These are phyloP conservation scores for Agrostemma githago DNA, from an alignment of 148 eudicot genomes.

Conservation along the genomic window DNA sequence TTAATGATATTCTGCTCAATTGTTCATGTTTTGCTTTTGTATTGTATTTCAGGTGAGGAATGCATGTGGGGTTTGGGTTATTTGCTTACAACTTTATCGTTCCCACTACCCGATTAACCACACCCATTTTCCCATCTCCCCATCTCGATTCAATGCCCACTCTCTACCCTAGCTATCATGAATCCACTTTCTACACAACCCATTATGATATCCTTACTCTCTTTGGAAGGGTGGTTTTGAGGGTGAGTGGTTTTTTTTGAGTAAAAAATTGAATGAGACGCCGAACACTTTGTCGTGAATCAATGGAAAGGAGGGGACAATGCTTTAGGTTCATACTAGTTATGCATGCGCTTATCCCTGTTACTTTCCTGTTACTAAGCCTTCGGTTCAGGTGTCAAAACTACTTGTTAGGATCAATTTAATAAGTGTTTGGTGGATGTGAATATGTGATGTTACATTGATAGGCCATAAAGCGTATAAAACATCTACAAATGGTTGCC, in stretches of 20 bases:
- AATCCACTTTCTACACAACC: too few relatives aligned
- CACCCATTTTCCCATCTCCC: too few relatives aligned
- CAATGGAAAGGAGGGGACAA: neutral
- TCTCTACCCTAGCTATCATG: too few relatives aligned
- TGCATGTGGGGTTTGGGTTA: too few relatives aligned
- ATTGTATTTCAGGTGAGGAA: too few relatives aligned
- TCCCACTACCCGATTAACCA: too few relatives aligned
- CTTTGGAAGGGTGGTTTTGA: neutral
- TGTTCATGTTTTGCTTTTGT: too few relatives aligned
- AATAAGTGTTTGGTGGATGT: neutral
- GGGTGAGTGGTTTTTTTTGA: neutral
- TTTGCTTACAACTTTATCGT: too few relatives aligned
- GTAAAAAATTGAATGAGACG: neutral
- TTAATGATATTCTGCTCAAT: too few relatives aligned
- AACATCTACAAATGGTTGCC: neutral
- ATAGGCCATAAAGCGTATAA: neutral
- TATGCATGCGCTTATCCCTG: neutral
- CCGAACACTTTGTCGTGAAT: neutral
- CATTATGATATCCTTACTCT: too few relatives aligned
- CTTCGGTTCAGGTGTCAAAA: neutral
- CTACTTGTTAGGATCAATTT: neutral
- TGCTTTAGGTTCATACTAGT: neutral
- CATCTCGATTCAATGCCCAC: too few relatives aligned
- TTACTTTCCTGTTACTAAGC: neutral
- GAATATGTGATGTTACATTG: neutral